A percentile compares a stretch with the other conserved stretches of the same genome.
Conservation (phyloP, 805 yeast species). For the Pichia sporocuriosa region DNA sequence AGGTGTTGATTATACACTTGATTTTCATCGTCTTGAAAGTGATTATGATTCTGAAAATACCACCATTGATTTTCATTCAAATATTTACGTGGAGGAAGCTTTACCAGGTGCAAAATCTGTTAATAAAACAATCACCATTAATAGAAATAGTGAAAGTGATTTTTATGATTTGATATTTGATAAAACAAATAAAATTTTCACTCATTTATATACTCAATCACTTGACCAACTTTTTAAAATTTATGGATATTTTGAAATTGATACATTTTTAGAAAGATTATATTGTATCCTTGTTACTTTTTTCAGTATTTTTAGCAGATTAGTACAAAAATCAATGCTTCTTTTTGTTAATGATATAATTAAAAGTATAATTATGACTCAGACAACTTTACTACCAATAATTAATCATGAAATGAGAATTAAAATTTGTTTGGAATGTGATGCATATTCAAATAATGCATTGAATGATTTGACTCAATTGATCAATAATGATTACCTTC, state of each 20-base stretch:
- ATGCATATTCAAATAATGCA: background rate
- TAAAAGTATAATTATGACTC: conserved; percentile 3
- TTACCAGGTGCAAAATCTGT: too few species aligned
- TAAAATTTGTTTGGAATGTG: background rate
- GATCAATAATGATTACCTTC: conserved; percentile 1
- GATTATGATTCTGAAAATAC: background rate
- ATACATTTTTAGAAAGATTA: conserved; percentile 1
- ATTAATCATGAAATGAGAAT: background rate
- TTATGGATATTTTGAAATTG: conserved; percentile 1
- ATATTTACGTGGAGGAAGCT: too few species aligned
- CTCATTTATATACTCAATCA: background rate
- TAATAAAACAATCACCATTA: too few species aligned
- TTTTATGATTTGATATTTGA: too few species aligned
- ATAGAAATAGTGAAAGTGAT: too few species aligned
- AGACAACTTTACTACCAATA: background rate
- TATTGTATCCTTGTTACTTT: background rate
- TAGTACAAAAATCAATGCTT: conserved; percentile 2
- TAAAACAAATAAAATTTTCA: too few species aligned
- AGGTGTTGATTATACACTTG: background rate
- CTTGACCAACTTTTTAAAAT: background rate
- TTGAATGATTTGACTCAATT: background rate
- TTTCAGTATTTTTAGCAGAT: background rate
- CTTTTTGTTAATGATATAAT: background rate
- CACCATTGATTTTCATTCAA: background rate
- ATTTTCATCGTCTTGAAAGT: background rate